These are phyloP conservation scores for Xylariales sp. DNA, from an alignment of 2,329 filamentous ascomycete genomes.

Conservation along the genomic window DNA sequence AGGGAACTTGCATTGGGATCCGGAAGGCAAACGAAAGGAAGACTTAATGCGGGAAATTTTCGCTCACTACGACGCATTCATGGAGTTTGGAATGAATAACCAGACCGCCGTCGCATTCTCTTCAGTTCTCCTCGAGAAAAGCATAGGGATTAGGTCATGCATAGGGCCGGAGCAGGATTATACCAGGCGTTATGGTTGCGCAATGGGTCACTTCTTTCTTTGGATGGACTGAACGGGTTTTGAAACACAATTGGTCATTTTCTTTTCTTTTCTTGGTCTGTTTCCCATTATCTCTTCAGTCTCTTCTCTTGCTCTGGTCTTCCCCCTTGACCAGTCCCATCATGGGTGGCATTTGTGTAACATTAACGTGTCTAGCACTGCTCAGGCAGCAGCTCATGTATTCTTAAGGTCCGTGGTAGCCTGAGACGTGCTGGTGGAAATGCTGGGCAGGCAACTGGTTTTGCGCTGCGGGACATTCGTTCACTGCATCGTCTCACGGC, in stretches of 20 bases:
- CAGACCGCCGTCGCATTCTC: background rate
- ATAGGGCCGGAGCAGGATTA: conserved; percentile 20
- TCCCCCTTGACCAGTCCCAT: conserved; percentile 2
- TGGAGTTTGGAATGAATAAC: background rate
- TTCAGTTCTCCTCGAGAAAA: conserved; percentile 1
- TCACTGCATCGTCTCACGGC: background rate
- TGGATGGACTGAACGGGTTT: conserved; percentile 17
- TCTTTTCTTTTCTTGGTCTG: conserved; percentile 7
- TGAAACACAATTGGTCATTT: conserved; percentile 13
- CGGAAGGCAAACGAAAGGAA: conserved; percentile 10
- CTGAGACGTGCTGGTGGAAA: conserved; percentile 11
- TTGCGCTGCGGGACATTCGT: conserved; percentile 12
- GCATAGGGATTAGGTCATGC: conserved; percentile 9
- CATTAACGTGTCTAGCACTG: conserved; percentile 14
- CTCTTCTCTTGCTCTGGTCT: conserved; percentile 1
- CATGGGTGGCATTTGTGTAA: conserved; percentile 11
- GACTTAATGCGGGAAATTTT: background rate
- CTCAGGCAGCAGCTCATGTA: conserved; percentile 19
- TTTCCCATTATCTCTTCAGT: background rate
- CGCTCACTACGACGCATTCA: conserved; percentile 1
- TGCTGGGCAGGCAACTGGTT: conserved; percentile 13
- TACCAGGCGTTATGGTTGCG: conserved; percentile 28
- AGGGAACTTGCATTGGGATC: conserved; percentile 16
- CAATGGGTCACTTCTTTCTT: background rate
- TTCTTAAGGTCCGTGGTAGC: conserved; percentile 10